Percentiles rank a stretch among this genome's conserved stretches.
These are phyloP conservation scores for Trichoderma breve DNA, from an alignment of 2,329 filamentous ascomycete genomes.

Conservation along the genomic window DNA sequence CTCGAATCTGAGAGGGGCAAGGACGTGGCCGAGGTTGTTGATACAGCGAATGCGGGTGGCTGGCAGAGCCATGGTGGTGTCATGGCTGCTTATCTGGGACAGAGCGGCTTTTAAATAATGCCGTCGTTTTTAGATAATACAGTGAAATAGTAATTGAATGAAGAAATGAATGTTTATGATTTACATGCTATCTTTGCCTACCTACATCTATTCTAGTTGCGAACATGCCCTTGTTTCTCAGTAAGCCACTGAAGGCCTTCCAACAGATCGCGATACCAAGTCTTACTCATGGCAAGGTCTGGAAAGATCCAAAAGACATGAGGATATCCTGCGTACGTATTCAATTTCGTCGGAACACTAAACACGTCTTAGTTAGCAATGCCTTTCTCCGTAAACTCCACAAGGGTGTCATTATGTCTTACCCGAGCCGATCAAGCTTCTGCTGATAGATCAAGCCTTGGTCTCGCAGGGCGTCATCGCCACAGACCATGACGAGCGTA, in stretches of 20 bases:
- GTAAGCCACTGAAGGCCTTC: background rate
- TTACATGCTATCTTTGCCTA: background rate
- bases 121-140: background rate
- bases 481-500: background rate
- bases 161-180: background rate
- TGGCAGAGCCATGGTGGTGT: conserved; percentile 30
- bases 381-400: background rate
- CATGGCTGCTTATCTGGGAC: conserved; percentile 32
- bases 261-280: background rate
- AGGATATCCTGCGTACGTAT: background rate
- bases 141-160: background rate
- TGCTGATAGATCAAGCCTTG: background rate
- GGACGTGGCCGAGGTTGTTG: conserved; percentile 20
- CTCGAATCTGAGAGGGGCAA: conserved; percentile 27
- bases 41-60: conserved; percentile 28
- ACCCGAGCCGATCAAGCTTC: background rate
- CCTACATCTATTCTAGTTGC: background rate
- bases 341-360: background rate
- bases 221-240: background rate
- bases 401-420: background rate
- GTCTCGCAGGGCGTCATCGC: background rate
- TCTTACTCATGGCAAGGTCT: background rate
- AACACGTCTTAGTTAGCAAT: background rate
- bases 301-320: background rate
- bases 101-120: background rate